Base-by-base conservation (phyloP, 129 eudicot species). In the Solidago caesia region DNA sequence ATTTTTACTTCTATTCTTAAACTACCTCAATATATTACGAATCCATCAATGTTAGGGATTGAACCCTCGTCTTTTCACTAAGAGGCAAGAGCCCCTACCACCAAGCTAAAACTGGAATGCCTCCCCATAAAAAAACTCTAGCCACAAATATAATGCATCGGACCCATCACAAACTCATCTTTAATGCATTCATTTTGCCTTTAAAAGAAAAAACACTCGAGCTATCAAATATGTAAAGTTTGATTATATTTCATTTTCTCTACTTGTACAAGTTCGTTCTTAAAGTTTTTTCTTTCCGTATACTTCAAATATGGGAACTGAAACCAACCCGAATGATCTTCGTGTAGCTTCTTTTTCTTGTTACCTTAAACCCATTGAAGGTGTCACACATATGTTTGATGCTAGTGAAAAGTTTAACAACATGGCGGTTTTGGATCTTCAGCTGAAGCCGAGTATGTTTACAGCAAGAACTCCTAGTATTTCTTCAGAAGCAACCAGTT, bases 341-440 rank as follows among this genome's bases (percentile, higher is more conserved):
- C 87, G 88, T 5, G 88, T 81, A 12, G 92, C 86, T 25, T 89
- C 96, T 4, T 89, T 89, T 80, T 83, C 96, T 59, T 84, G 83
- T 68, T 89, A 89, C 80, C 86, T 89, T 21, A 83, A 83, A 64
- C 79, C 84, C 5, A 47, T 75, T 7, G 87, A 89, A 48, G 84
- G 75, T 4, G 75, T 79, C 1, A 46, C 4, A 11, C 65, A 73
- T 41, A 72, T 76, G 57, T 65, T 71, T 0, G 78, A 77, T 12
- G 52, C 71, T 9, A 65, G 41, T 41, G 64, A 75, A 2, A 53
- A 68, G 53, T 67, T 72, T 45, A 15, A 69, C 6, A 75, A 72
- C 63, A 82, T 76, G 85, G 57, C 81, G 21, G 77, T 69, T n/a
- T 52, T 78, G 56, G 77, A 83, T 44, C 59, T 67, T 1, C 80